Evolutionary conservation across 164 flowering plant genomes (phyloP).

Genomic region (Annona cherimola): DNA sequence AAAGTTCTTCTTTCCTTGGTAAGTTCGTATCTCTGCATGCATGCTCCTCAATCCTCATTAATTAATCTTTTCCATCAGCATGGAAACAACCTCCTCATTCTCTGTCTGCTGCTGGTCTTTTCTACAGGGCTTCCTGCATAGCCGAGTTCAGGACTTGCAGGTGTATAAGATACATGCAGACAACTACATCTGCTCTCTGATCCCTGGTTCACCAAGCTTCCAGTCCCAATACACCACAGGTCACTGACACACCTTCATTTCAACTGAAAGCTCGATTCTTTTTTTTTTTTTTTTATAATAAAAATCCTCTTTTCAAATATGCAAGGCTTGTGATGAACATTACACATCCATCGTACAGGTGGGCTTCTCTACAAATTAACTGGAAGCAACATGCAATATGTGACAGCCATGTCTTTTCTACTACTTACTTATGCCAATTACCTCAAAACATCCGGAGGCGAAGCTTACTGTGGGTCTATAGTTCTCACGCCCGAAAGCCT

Average conservation of each 20-base stretch:
- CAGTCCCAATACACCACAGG: constrained; percentile 92
- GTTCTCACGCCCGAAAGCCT: constrained; percentile 44
- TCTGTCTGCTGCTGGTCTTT: neutral
- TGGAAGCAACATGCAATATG: constrained; percentile 87
- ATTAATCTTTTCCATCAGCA: neutral
- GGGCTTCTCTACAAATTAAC: constrained; percentile 80
- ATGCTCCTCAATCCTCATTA: neutral
- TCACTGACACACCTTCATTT: constrained; percentile 13
- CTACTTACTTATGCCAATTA: constrained; percentile 78
- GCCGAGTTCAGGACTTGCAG: constrained; percentile 46
- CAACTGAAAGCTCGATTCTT: neutral
- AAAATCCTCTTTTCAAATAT: neutral
- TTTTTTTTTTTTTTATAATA: too few species aligned
- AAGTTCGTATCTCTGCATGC: neutral
- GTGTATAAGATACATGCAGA: constrained; percentile 74
- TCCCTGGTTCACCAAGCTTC: constrained; percentile 68
- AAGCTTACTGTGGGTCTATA: constrained; percentile 44
- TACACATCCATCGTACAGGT: constrained; percentile 35
- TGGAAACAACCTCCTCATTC: neutral
- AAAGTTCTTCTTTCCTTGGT: constrained; percentile 87
- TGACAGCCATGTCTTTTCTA: constrained; percentile 69
- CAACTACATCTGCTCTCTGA: constrained; percentile 78
- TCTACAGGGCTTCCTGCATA: constrained; percentile 56
- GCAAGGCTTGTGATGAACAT: neutral
- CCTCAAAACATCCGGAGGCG: constrained; percentile 35